These are phyloP conservation scores for Cytospora chrysosperma DNA, from an alignment of 2,329 filamentous ascomycete genomes.

Conservation along the genomic window DNA sequence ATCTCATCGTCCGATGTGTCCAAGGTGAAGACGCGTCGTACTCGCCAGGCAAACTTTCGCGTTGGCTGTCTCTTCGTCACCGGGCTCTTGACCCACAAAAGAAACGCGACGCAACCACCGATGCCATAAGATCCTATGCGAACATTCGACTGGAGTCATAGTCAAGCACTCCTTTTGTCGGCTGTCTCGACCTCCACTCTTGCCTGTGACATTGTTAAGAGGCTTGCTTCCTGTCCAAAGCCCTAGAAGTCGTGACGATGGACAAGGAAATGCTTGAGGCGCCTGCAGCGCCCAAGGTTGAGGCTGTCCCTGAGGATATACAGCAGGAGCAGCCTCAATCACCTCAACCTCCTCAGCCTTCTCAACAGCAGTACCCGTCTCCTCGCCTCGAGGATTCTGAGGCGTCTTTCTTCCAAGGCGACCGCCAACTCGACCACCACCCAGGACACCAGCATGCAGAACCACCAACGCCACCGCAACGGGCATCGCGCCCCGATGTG, in stretches of 20 bases:
- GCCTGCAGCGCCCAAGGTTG: conserved; percentile 18
- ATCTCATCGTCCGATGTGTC: not conserved
- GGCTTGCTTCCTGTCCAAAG: not conserved
- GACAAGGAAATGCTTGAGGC: conserved; percentile 13
- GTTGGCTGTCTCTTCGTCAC: not conserved
- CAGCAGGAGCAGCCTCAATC: conserved; percentile 10
- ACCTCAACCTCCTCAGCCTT: conserved; percentile 2
- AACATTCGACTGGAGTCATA: not conserved
- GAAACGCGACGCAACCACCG: not conserved
- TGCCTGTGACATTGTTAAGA: not conserved
- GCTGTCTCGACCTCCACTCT: not conserved
- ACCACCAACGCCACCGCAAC: conserved; percentile 41
- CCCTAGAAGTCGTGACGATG: conserved; percentile 3
- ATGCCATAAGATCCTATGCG: not conserved
- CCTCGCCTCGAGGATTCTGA: conserved; percentile 20
- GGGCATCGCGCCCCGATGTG: conserved; percentile 39
- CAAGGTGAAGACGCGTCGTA: not conserved
- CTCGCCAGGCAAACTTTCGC: not conserved
- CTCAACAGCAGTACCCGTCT: conserved; percentile 21
- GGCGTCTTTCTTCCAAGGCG: conserved; percentile 22
- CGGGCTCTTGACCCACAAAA: not conserved
- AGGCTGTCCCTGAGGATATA: conserved; percentile 22
- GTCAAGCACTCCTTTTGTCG: not conserved
- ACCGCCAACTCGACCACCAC: conserved; percentile 26
- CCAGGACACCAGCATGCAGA: conserved; percentile 34